Percentiles rank a stretch among this genome's conserved stretches.
phyloP scores from a whole-genome alignment of 352 stramenopile species.

The Phytophthora capsici region DNA sequence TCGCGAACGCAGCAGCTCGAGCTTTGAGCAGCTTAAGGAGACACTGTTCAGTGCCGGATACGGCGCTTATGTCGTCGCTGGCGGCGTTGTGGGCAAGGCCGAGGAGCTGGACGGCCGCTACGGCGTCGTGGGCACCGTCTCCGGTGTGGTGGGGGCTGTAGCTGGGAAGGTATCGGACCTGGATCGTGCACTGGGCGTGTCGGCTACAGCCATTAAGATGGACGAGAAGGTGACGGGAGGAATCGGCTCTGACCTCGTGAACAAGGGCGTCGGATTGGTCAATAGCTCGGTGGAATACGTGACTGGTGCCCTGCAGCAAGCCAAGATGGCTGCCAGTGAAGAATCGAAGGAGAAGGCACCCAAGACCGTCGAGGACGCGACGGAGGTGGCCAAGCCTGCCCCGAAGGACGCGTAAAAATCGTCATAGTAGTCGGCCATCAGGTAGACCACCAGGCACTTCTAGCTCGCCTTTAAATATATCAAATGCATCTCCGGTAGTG shows the following conservation, averaged over 20 bases:
- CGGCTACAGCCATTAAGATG: constrained; percentile 65
- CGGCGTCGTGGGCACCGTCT: constrained; percentile 58
- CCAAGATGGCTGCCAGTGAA: constrained; percentile 59
- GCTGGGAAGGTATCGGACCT: constrained; percentile 61
- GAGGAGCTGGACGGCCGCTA: constrained; percentile 68
- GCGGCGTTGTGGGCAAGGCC: constrained; percentile 58
- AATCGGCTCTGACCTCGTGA: constrained; percentile 61
- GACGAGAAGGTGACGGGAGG: constrained; percentile 81
- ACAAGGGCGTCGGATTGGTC: constrained; percentile 58
- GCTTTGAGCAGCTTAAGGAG: constrained; percentile 66
- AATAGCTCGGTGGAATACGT: constrained; percentile 78
- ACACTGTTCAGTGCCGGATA: constrained; percentile 61
- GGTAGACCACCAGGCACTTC: neutral
- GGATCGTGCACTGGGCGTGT: constrained; percentile 68
- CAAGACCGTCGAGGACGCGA: constrained; percentile 38
- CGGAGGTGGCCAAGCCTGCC: constrained; percentile 18
- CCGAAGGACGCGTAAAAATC: constrained; percentile 32
- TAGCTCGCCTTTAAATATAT: constrained; percentile 24
- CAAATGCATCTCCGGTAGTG: constrained; percentile 7
- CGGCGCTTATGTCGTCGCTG: constrained; percentile 58
- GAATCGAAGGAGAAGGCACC: constrained; percentile 40
- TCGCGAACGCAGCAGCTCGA: constrained; percentile 57
- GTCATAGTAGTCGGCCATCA: neutral
- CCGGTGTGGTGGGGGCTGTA: constrained; percentile 54
- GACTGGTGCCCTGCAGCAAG: constrained; percentile 62